Evolutionary conservation across 2,329 filamentous ascomycete genomes (phyloP), one percentile per base, ranked within the genome.

Genomic region (Fusarium nisikadoi): DNA sequence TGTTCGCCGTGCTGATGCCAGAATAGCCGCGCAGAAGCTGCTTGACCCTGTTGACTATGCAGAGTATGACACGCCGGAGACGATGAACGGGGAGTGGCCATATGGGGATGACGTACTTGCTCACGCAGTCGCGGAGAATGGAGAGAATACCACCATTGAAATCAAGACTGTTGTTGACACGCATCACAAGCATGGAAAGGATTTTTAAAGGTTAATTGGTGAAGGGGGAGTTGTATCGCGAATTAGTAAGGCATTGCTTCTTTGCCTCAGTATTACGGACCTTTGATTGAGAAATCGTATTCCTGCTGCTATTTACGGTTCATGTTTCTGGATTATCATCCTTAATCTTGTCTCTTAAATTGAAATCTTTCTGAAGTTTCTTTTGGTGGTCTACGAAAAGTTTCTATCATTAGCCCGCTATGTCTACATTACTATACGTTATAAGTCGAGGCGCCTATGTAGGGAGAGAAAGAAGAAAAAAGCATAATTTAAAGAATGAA

Each of bases 61-160:
- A 0, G 76, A 83, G 73, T 83, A 81, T 52, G 80, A 83, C 43
- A 77, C 79, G 58, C 76, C 77, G 25, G 77, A 78, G 16, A 76
- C 75, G 27, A 63, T 77, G 33, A 56, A 54, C 4, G 75, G 68
- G 6, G 66, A 83, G 61, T 85, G 84, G 83, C 83, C 83, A 4
- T 86, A 81, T 79, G 84, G 83, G 9, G 83, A 84, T 20, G 82
- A 85, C 29, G 80, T 83, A 5, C 63, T 84, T 3, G 81, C 83
- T 19, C 84, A 84, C 65, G 84, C 84, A 10, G 82, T 86, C 3
- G 78, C 80, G 0, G 75, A 81, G 46, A 82, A 76, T 12, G 84
- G 84, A 2, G 80, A 84, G 76, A 84, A 85, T 16, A 50, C 29
- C 6, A 50, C 29, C 13, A 14, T 35, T 33, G 46, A 33, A 31